Evolutionary conservation across 257 asterid species (phyloP), one percentile per base, ranked within the genome.

Genomic region (Solanum piurae): DNA sequence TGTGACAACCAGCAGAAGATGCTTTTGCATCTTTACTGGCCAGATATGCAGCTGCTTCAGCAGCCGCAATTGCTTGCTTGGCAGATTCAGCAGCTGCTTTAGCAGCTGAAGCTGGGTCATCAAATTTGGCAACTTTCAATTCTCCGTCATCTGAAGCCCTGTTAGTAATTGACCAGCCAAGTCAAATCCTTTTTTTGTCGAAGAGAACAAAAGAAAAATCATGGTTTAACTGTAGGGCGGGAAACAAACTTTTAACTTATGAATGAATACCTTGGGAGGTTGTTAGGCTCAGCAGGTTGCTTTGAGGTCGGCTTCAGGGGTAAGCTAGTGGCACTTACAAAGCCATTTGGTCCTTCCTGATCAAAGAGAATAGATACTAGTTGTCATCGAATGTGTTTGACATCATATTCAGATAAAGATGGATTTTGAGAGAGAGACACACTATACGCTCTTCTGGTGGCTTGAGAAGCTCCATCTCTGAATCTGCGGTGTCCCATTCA

Each of bases 381-480:
- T 84, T 72, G 49, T 58, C 33, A 77, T 40, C 14, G 1, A 85
- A 46, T 64, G 13, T 13, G 33, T 72, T 46, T 52, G 84, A 74
- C 44, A 73, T 33, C 58, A 49, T 5, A 82, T 9, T 31, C 37
- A 33, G 38, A 25, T 25, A 31, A n/a, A 83, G 71, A 66, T 58
- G 55, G 77, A 74, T 25, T 38, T 25, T 8, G 79, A 44, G 25
- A 68, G 55, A 79, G 75, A 84, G 55, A 46, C 85, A 20, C 92
- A 95, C 99, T 68, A 95, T 92, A 42, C 94, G 98, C 90, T 93
- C 95, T 94, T 97, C 99, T 11, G 96, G 98, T 29, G 94, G 96
- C 93, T 95, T 95, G 89, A 97, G 95, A 64, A 97, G 92, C 92
- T 97, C 99, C 73, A 68, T 89, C 89, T 97, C 99, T 1, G 98